Evolutionary conservation across 805 yeast genomes (phyloP), one percentile per base, ranked within the genome.

Genomic region (Candida endomychidarum): DNA sequence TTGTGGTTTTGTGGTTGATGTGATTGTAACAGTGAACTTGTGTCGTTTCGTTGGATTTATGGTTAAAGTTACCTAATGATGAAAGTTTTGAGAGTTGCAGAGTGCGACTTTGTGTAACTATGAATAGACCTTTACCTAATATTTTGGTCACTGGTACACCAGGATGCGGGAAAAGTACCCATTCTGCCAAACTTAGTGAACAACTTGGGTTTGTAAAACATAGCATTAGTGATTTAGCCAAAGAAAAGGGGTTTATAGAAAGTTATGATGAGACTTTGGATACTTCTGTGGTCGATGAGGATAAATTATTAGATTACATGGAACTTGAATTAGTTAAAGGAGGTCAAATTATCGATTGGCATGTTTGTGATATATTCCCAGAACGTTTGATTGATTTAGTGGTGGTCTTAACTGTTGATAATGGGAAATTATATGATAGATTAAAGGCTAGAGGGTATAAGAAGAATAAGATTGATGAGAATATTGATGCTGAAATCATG

Each of bases 401-500:
- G 5, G 84, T 89, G 27, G 99, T 93, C 1, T 70, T 93, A 41
- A 73, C 90, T 48, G 81, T 95, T 32, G 84, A 86, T 54, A 88
- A 86, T 53, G 65, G 80, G 11, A 61, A 70, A 1, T 73, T 93
- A 18, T 84, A 74, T 60, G 96, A 88, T 38, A 74, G 99, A 52
- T 69, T 93, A 50, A 68, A 71, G 45, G 75, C 77, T 44, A 76
- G 99, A 60, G 84, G 82, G 5, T 93, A 93, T 57, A 79, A 83
- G 40, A 83, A 86, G 45, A 72, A 75, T 45, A 93, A 93, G 63
- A 78, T 93, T 47, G 83, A 82, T 42, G 99, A 93, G 54, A 93
- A 93, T 57, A 65, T 93, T 32, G 99, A 93, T 60, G 95, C 95
- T 44, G 99, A 93, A 63, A 93, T 93, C 49, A 93, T 93, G 98